Conservation (phyloP, 2,329 filamentous ascomycete species). For the Penicillium polonicum region DNA sequence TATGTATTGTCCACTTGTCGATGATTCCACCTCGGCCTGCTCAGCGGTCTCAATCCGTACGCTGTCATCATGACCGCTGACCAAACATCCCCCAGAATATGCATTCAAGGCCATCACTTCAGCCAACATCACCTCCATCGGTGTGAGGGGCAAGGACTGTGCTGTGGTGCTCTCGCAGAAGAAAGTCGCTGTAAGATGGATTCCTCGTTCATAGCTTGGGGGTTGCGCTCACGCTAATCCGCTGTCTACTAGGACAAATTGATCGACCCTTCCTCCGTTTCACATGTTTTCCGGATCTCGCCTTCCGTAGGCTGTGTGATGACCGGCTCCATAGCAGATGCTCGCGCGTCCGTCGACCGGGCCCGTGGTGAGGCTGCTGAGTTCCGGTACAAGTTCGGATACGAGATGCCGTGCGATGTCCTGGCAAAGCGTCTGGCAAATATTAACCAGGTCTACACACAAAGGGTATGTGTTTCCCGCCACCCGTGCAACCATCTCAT, state of each 20-base stretch:
- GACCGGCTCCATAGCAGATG: constrained; percentile 97
- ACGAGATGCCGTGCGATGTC: constrained; percentile 99
- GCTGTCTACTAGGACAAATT: constrained; percentile 76
- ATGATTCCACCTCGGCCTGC: background rate
- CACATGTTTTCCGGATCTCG: constrained; percentile 95
- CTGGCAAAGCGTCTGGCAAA: constrained; percentile 96
- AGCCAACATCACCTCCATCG: constrained; percentile 97
- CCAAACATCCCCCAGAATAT: constrained; percentile 70
- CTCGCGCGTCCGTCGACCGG: constrained; percentile 85
- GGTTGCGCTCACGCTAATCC: constrained; percentile 16
- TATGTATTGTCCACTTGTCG: constrained; percentile 41
- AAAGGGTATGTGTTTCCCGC: constrained; percentile 64
- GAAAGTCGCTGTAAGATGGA: constrained; percentile 88
- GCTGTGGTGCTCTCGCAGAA: constrained; percentile 98
- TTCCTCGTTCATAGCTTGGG: background rate
- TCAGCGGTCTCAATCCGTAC: constrained; percentile 1
- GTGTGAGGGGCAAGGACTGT: constrained; percentile 92
- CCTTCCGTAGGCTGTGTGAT: constrained; percentile 97
- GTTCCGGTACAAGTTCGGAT: constrained; percentile 97
- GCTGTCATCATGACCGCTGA: constrained; percentile 24
- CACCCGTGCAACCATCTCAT: background rate
- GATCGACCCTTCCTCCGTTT: constrained; percentile 94
- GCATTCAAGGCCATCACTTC: constrained; percentile 99
- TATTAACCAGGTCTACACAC: constrained; percentile 98
- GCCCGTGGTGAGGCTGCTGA: constrained; percentile 95